Evolutionary conservation across 768 basidiomycete species (phyloP).

Genomic region (Phylloporus sp.): DNA sequence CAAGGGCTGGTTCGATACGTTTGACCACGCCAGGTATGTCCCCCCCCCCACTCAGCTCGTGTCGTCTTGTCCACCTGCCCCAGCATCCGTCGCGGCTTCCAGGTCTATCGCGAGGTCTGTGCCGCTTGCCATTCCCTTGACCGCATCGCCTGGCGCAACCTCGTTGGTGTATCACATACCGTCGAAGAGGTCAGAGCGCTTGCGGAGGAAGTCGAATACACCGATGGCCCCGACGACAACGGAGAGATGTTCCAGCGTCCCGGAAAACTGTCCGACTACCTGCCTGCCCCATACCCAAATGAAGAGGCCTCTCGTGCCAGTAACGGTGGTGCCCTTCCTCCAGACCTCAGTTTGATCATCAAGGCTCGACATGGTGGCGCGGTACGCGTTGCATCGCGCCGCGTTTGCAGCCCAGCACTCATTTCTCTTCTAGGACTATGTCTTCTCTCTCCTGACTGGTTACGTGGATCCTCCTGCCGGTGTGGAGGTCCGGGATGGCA

Average conservation of each 20-base stretch:
- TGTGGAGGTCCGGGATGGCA: slow-evolving; percentile 90
- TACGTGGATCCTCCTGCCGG: slow-evolving; percentile 96
- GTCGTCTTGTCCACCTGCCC: slow-evolving; percentile 6
- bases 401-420: not conserved
- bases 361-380: slow-evolving; percentile 97
- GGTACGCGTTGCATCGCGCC: slow-evolving; percentile 47
- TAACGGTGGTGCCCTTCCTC: slow-evolving; percentile 93
- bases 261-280: slow-evolving; percentile 96
- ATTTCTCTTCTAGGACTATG: slow-evolving; percentile 68
- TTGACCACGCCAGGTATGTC: slow-evolving; percentile 92
- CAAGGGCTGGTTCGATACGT: slow-evolving; percentile 82
- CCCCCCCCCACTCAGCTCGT: slow-evolving; percentile 14
- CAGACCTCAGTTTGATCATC: slow-evolving; percentile 94
- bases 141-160: slow-evolving; percentile 99
- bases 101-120: slow-evolving; percentile 98
- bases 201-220: slow-evolving; percentile 97
- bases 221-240: slow-evolving; percentile 89
- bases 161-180: slow-evolving; percentile 97
- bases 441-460: slow-evolving; percentile 95
- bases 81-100: slow-evolving; percentile 93
- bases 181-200: slow-evolving; percentile 83
- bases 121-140: slow-evolving; percentile 98
- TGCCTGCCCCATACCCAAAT: slow-evolving; percentile 94
- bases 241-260: slow-evolving; percentile 99
- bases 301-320: slow-evolving; percentile 94